Conservation (phyloP, 2,329 filamentous ascomycete species). For the Bertia moriformis region DNA sequence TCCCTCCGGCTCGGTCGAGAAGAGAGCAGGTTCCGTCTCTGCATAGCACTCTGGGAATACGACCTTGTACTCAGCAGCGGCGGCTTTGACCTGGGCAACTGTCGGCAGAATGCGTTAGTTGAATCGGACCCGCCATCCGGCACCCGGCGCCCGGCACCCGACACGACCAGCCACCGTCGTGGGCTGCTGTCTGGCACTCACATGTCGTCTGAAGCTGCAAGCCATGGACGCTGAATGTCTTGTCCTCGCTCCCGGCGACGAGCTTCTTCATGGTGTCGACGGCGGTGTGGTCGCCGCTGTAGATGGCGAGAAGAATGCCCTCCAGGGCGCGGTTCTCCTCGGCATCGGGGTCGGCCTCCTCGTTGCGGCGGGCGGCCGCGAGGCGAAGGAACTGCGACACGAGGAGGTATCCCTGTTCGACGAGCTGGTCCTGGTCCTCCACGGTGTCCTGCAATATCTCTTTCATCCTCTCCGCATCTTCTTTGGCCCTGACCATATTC, state of each 20-base stretch:
- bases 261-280: slow-evolving; percentile 66
- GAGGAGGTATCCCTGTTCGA: slow-evolving; percentile 48
- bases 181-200: slow-evolving; percentile 36
- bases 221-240: slow-evolving; percentile 48
- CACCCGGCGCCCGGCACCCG: background rate
- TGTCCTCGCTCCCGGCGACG: slow-evolving; percentile 57
- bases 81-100: slow-evolving; percentile 46
- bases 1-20: too few species aligned
- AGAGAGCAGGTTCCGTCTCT: too few species aligned
- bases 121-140: background rate
- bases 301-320: slow-evolving; percentile 64
- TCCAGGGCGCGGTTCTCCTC: slow-evolving; percentile 73
- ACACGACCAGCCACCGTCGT: background rate
- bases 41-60: slow-evolving; percentile 14
- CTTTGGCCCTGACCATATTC: background rate
- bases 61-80: slow-evolving; percentile 33
- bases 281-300: slow-evolving; percentile 62
- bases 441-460: slow-evolving; percentile 19
- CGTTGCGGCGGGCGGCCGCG: slow-evolving; percentile 60
- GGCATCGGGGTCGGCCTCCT: slow-evolving; percentile 46
- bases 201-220: slow-evolving; percentile 57
- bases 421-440: slow-evolving; percentile 21
- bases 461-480: background rate
- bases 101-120: slow-evolving; percentile 9
- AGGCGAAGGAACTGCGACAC: slow-evolving; percentile 70